Conservation (phyloP, 495 filamentous ascomycete genomes). For the Podospora didyma region DNA sequence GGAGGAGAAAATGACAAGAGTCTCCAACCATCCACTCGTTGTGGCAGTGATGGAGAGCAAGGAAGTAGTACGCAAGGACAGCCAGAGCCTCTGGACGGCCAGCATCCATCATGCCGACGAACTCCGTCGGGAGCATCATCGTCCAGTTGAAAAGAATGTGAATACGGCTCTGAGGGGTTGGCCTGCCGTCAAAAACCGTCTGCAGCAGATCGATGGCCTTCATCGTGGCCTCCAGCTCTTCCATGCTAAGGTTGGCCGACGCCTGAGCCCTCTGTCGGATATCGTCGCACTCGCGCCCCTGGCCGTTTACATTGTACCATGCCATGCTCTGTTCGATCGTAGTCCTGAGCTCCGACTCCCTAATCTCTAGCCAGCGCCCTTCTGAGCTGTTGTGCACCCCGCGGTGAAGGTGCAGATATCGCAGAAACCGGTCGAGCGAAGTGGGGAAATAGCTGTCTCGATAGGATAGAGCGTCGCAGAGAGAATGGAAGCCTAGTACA, state of each 20-base stretch:
- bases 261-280: slow-evolving; percentile 12
- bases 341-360: slow-evolving; percentile 18
- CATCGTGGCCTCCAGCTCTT: slow-evolving; percentile 2
- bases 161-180: background rate
- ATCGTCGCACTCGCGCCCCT: slow-evolving; percentile 25
- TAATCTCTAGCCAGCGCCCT: slow-evolving; percentile 20
- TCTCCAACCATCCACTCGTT: slow-evolving; percentile 23
- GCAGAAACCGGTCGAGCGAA: slow-evolving; percentile 38
- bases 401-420: slow-evolving; percentile 40
- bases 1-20: slow-evolving; percentile 22
- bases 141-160: slow-evolving; percentile 22
- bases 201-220: slow-evolving; percentile 22
- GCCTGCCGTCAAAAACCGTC: slow-evolving; percentile 20
- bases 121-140: slow-evolving; percentile 15
- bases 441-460: slow-evolving; percentile 28
- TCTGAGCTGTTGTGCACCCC: slow-evolving; percentile 35
- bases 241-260: background rate
- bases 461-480: slow-evolving; percentile 39
- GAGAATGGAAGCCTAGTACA: slow-evolving; percentile 40
- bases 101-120: slow-evolving; percentile 20
- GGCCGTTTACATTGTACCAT: slow-evolving; percentile 8
- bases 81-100: slow-evolving; percentile 26
- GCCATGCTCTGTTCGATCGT: slow-evolving; percentile 16
- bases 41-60: slow-evolving; percentile 20
- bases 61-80: slow-evolving; percentile 28